These are phyloP conservation scores for Triticum urartu DNA, from an alignment of 176 grass and related monocot genomes.

Conservation along the genomic window DNA sequence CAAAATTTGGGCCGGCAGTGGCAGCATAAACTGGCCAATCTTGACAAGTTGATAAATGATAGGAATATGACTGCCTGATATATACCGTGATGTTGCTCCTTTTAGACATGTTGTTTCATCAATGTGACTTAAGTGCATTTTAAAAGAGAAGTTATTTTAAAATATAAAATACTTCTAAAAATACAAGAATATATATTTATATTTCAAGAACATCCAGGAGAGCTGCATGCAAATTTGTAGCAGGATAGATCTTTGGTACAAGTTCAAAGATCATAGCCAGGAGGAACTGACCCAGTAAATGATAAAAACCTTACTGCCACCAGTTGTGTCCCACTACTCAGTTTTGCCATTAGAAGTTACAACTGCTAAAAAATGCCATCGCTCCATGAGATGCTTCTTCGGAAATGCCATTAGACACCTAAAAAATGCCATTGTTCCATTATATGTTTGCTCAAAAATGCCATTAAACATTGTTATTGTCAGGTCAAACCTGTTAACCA, in stretches of 20 bases:
- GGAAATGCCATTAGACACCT: too few species aligned
- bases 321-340: too few species aligned
- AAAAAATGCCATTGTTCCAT: too few species aligned
- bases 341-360: too few species aligned
- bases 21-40: neutral
- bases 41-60: neutral
- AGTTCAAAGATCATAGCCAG: too few species aligned
- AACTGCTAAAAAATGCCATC: too few species aligned
- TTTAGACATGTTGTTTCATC: neutral
- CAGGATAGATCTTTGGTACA: neutral
- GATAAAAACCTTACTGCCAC: too few species aligned
- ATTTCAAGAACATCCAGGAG: neutral
- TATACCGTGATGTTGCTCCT: neutral
- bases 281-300: too few species aligned
- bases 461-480: too few species aligned
- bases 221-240: neutral
- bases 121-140: neutral
- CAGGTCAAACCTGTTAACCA: too few species aligned
- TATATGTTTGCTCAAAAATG: too few species aligned
- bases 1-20: neutral
- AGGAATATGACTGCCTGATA: neutral
- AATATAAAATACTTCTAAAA: neutral
- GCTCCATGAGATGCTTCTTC: too few species aligned
- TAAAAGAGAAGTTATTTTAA: neutral
- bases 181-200: neutral